Base-by-base conservation (phyloP, 805 yeast species). In the Helenozyma rhizophorensis region DNA sequence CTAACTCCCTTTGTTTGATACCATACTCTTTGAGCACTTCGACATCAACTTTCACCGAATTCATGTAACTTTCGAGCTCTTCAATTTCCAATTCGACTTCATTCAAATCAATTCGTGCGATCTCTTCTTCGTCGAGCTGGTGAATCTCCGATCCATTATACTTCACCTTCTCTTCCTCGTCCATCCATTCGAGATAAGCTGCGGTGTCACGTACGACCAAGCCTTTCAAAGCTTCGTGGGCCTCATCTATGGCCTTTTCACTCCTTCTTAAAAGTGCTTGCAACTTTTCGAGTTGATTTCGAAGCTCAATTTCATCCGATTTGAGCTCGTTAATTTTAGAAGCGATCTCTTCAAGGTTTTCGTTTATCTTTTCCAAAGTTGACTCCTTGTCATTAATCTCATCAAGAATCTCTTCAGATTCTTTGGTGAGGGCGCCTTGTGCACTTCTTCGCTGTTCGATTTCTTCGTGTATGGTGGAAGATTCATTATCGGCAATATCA, bases 11-110 rank as follows among this genome's bases (percentile, higher is more conserved):
- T 30, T 72, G 71, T 37, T 94, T 75, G 24, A 62, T 55, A 0
- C 83, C 83, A 54, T 88, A 93, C 42, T 88, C 95, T 36, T 75
- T 76, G 28, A 90, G 63, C 3, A 85, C 74, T 35, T 83, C 89
- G 36, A 82, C 67, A 52, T 90, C 90, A 4, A 80, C 80, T 36
- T 69, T 71, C 6, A 78, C 73, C 11, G 68, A 67, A 4, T 71
- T 72, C 48, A 84, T 62, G 40, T 71, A 72, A 3, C 62, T 65
- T 43, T 83, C 80, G 12, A 86, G 53, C 21, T 60, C 65, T 4
- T 49, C 73, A 25, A 85, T 72, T 28, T 77, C 79, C 1, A 51
- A 52, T 30, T 72, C 71, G 17, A 84, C 53, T 4, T 50, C 51
- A 4, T 70, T 76, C 16, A 71, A 43, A 48, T 83, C 70, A 14